These are phyloP conservation scores for Aspergillus conjunctus DNA, from an alignment of 495 filamentous ascomycete species.

Conservation along the genomic window DNA sequence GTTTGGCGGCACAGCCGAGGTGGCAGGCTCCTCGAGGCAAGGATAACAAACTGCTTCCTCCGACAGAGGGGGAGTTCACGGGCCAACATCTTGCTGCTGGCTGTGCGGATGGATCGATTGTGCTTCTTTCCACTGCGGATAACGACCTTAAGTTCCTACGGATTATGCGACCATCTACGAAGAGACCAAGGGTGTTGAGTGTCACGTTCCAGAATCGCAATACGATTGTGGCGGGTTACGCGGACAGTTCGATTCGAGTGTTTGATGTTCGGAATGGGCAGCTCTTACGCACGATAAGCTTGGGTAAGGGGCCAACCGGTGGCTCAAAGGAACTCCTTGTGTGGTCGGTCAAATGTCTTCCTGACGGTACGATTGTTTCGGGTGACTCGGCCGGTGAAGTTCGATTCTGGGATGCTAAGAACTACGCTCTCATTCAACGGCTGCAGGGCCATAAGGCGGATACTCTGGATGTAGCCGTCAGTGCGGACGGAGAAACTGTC, in stretches of 20 bases:
- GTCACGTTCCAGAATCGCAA: conserved; percentile 84
- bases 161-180: conserved; percentile 71
- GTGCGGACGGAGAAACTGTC: conserved; percentile 78
- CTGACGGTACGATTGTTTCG: conserved; percentile 87
- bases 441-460: conserved; percentile 88
- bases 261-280: conserved; percentile 82
- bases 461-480: conserved; percentile 79
- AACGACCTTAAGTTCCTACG: conserved; percentile 72
- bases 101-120: conserved; percentile 88
- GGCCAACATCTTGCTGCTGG: conserved; percentile 82
- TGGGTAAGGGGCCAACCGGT: conserved; percentile 73
- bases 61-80: conserved; percentile 47
- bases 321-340: conserved; percentile 84
- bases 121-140: conserved; percentile 82
- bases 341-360: conserved; percentile 87
- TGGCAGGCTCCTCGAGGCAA: conserved; percentile 42
- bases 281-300: conserved; percentile 74
- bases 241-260: conserved; percentile 86
- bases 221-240: conserved; percentile 84
- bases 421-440: conserved; percentile 81
- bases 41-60: conserved; percentile 35
- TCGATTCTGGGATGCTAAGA: conserved; percentile 90
- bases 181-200: conserved; percentile 84
- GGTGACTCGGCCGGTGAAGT: conserved; percentile 93
- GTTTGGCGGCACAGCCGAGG: conserved; percentile 83